Evolutionary conservation across 164 flowering plant genomes (phyloP).

Genomic region (Chloranthus sessilifolius): DNA sequence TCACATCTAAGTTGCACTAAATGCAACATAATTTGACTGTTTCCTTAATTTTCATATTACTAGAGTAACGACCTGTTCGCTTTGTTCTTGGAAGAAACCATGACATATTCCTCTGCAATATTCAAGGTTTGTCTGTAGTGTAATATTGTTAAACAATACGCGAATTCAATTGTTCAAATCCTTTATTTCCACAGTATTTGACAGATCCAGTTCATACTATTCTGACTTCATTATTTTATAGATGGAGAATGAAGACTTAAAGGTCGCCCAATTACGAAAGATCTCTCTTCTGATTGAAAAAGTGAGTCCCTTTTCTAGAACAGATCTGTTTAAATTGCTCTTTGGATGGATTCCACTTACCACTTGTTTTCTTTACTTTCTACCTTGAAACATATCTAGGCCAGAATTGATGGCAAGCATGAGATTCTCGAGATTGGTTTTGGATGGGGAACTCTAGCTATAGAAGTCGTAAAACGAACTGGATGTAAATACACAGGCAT

Average conservation of each 20-base stretch:
- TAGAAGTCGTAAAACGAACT: conserved; percentile 78
- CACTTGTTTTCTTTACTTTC: background rate
- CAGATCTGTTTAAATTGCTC: background rate
- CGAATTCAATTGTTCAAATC: background rate
- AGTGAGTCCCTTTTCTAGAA: conserved; percentile 35
- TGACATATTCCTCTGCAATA: conserved; percentile 88
- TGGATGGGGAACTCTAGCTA: conserved; percentile 94
- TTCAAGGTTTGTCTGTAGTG: conserved; percentile 55
- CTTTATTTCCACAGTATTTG: background rate
- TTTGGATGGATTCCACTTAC: background rate
- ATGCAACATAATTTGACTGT: conserved; percentile 4
- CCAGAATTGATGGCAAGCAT: conserved; percentile 53
- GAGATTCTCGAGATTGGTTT: conserved; percentile 89
- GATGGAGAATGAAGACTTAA: conserved; percentile 69
- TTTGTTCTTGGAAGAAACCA: conserved; percentile 87
- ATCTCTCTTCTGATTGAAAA: conserved; percentile 71
- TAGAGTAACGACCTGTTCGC: conserved; percentile 89
- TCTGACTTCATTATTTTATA: conserved; percentile 15
- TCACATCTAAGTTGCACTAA: too few relatives aligned
- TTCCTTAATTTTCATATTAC: conserved; percentile 9
- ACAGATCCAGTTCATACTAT: background rate
- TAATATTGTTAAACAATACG: background rate
- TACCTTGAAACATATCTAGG: conserved; percentile 28
- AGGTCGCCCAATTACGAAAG: conserved; percentile 76
- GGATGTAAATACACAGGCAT: conserved; percentile 96